A percentile compares a stretch with the other conserved stretches of the same genome.
These are phyloP conservation scores for Trypanosomatidae sp. DNA, from an alignment of 208 protist species.

Conservation along the genomic window DNA sequence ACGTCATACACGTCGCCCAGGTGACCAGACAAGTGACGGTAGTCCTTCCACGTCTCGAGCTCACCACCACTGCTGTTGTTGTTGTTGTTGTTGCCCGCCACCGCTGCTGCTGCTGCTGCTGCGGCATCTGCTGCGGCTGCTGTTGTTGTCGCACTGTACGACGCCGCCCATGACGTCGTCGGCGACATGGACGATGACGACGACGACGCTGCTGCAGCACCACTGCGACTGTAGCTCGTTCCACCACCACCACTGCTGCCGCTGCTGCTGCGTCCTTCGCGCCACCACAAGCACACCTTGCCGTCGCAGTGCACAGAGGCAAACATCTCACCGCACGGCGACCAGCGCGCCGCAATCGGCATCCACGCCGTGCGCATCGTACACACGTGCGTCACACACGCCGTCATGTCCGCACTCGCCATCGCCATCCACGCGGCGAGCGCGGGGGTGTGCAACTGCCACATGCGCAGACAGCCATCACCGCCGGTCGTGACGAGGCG, in stretches of 20 bases:
- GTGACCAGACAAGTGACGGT: conserved; percentile 69
- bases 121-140: no score
- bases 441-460: conserved; percentile 24
- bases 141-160: no score
- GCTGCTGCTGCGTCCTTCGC: background rate
- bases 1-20: conserved; percentile 79
- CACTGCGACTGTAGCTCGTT: background rate
- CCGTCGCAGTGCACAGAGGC: conserved; percentile 76
- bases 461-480: conserved; percentile 63
- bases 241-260: background rate
- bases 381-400: conserved; percentile 44
- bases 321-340: conserved; percentile 62
- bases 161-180: no score
- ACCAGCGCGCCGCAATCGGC: conserved; percentile 76
- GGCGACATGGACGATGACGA: no score
- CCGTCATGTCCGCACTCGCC: conserved; percentile 36
- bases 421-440: conserved; percentile 50
- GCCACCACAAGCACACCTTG: conserved; percentile 78
- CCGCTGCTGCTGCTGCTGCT: no score
- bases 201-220: no score
- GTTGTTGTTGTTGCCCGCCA: no score
- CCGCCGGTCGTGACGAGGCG: conserved; percentile 73
- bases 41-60: conserved; percentile 75
- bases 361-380: conserved; percentile 55
- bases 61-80: conserved; percentile 1